phyloP scores from a whole-genome alignment of 2,329 filamentous ascomycete genomes.

The Ophiosphaerella narmari region DNA sequence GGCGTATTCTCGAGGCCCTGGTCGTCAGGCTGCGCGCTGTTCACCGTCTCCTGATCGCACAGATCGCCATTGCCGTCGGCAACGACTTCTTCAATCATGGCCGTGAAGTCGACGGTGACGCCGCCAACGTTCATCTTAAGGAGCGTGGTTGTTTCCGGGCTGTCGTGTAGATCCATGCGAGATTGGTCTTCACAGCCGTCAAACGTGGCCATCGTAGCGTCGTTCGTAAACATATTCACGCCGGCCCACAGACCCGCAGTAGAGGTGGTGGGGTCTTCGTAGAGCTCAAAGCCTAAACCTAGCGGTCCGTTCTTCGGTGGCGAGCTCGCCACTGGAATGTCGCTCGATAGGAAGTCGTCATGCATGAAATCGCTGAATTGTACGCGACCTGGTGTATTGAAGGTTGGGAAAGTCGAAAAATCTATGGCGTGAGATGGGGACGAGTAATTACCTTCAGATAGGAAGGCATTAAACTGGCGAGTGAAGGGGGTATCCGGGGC shows the following conservation, averaged over 20 bases:
- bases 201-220: slow-evolving; percentile 29
- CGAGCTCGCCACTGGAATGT: slow-evolving; percentile 44
- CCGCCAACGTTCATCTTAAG: slow-evolving; percentile 36
- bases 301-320: slow-evolving; percentile 30
- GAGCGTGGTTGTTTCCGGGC: slow-evolving; percentile 13
- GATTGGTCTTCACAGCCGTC: slow-evolving; percentile 11
- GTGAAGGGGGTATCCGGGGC: slow-evolving; percentile 62
- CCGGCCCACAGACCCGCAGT: slow-evolving; percentile 42
- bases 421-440: slow-evolving; percentile 39
- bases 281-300: slow-evolving; percentile 39
- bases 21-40: slow-evolving; percentile 14
- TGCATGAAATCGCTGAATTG: slow-evolving; percentile 36
- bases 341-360: slow-evolving; percentile 43
- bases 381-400: slow-evolving; percentile 34
- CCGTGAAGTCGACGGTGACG: slow-evolving; percentile 40
- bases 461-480: slow-evolving; percentile 65
- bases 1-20: slow-evolving; percentile 17
- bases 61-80: slow-evolving; percentile 17
- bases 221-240: slow-evolving; percentile 39
- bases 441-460: slow-evolving; percentile 47
- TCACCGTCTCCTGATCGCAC: slow-evolving; percentile 2
- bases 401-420: slow-evolving; percentile 43
- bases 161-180: slow-evolving; percentile 9
- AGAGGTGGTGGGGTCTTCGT: slow-evolving; percentile 44
- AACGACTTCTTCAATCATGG: slow-evolving; percentile 45